phyloP scores from a whole-genome alignment of 805 yeast species.

The Pichia californica region DNA sequence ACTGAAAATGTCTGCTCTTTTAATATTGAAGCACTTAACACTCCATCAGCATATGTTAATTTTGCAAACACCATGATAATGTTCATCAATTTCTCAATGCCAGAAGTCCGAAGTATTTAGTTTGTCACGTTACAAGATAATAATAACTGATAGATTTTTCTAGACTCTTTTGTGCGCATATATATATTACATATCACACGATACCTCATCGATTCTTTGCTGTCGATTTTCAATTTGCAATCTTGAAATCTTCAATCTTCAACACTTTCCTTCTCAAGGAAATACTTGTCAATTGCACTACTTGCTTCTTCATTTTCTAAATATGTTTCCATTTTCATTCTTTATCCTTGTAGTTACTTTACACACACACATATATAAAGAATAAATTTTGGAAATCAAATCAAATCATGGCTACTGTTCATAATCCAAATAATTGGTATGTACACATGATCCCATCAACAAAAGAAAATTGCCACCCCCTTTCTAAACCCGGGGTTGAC shows the following conservation, averaged over 20 bases:
- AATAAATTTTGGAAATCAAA: no score
- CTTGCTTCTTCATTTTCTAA: no score
- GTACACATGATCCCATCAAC: no score
- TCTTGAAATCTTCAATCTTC: no score
- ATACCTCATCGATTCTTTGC: not conserved
- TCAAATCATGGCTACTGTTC: slow-evolving; percentile 73
- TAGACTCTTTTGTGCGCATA: not conserved
- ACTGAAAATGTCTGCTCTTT: slow-evolving; percentile 15
- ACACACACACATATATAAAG: no score
- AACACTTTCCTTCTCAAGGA: no score
- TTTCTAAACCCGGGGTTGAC: no score
- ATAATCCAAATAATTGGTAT: slow-evolving; percentile 89
- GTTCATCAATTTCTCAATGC: slow-evolving; percentile 7
- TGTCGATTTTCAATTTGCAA: no score
- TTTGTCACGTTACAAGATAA: no score
- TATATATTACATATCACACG: not conserved
- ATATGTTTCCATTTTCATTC: not conserved
- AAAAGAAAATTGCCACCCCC: no score
- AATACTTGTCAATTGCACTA: no score
- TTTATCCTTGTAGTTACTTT: no score
- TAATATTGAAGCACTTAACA: slow-evolving; percentile 3
- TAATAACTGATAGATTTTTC: slow-evolving; percentile 8
- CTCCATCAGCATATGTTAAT: not conserved
- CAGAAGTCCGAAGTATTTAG: not conserved
- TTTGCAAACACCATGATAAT: slow-evolving; percentile 13